A percentile compares a stretch with the other conserved stretches of the same genome.
Evolutionary conservation across 2,329 filamentous ascomycete species (phyloP).

Genomic region (Aspergillus aculeatus): DNA sequence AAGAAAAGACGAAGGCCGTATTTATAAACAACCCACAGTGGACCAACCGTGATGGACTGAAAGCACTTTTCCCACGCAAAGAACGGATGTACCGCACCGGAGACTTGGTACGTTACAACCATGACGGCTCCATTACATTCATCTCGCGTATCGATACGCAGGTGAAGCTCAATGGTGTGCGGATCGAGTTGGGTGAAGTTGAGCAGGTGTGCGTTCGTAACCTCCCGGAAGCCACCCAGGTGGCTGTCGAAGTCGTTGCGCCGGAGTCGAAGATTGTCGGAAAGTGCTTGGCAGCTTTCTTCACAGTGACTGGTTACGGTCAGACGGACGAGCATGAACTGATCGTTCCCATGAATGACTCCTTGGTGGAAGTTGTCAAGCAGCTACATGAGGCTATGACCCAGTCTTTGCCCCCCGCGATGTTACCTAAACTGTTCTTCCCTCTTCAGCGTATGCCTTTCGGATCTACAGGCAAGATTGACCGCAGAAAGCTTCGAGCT

Average conservation of each 20-base stretch:
- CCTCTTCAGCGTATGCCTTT: conserved; percentile 43
- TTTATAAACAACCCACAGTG: conserved; percentile 38
- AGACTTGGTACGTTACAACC: conserved; percentile 38
- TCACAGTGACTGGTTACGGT: conserved; percentile 24
- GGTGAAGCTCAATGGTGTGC: conserved; percentile 46
- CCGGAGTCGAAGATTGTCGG: conserved; percentile 32
- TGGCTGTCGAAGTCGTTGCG: conserved; percentile 45
- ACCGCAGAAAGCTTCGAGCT: conserved; percentile 39
- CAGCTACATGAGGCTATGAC: conserved; percentile 28
- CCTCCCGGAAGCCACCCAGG: conserved; percentile 38
- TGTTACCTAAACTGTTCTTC: conserved; percentile 47
- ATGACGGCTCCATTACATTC: conserved; percentile 34
- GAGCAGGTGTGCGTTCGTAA: conserved; percentile 43
- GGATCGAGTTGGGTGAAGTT: conserved; percentile 48
- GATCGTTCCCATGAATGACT: conserved; percentile 27
- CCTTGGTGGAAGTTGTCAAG: conserved; percentile 24
- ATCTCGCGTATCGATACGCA: conserved; percentile 35
- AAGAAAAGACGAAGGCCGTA: conserved; percentile 32
- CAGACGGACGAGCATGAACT: conserved; percentile 4
- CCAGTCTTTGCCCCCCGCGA: conserved; percentile 39
- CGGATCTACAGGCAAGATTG: conserved; percentile 45
- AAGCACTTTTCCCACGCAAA: conserved; percentile 23
- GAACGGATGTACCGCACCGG: conserved; percentile 41
- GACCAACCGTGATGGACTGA: conserved; percentile 22
- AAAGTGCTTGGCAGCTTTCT: conserved; percentile 36